Percentiles rank a stretch among this genome's conserved stretches.
Evolutionary conservation across 2,329 filamentous ascomycete species (phyloP).

Genomic region (Tolypocladium paradoxum): DNA sequence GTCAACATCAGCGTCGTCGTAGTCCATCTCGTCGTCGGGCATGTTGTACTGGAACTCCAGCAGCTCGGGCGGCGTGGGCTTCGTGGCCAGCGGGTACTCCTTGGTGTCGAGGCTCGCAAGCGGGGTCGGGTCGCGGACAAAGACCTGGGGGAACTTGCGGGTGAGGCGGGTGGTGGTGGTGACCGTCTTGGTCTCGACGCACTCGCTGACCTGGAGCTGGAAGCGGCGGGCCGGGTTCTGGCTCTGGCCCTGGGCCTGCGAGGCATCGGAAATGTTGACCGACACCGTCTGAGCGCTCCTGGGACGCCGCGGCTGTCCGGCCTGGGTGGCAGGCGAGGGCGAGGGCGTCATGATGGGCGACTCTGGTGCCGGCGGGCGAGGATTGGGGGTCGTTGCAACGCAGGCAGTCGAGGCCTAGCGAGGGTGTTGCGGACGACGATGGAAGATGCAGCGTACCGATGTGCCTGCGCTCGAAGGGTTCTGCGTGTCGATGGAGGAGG

Average conservation of each 20-base stretch:
- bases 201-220: constrained; percentile 52
- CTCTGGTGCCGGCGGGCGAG: constrained; percentile 5
- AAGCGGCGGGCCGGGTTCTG: constrained; percentile 20
- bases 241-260: constrained; percentile 10
- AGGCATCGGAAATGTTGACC: constrained; percentile 35
- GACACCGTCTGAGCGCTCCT: constrained; percentile 30
- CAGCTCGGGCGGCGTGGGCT: constrained; percentile 71
- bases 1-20: constrained; percentile 11
- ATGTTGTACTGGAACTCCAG: constrained; percentile 64
- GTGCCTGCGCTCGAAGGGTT: neutral
- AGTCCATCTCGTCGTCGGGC: constrained; percentile 20
- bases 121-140: constrained; percentile 62
- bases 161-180: constrained; percentile 91
- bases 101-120: constrained; percentile 70
- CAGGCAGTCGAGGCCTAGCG: neutral
- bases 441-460: neutral
- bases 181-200: constrained; percentile 60
- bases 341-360: constrained; percentile 25
- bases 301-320: constrained; percentile 23
- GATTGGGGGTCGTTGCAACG: neutral
- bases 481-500: neutral
- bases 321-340: constrained; percentile 22
- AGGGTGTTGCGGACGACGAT: neutral
- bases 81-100: constrained; percentile 77
- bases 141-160: constrained; percentile 71